These are phyloP conservation scores for Fusarium protoensiforme DNA, from an alignment of 2,329 filamentous ascomycete genomes.

Conservation along the genomic window DNA sequence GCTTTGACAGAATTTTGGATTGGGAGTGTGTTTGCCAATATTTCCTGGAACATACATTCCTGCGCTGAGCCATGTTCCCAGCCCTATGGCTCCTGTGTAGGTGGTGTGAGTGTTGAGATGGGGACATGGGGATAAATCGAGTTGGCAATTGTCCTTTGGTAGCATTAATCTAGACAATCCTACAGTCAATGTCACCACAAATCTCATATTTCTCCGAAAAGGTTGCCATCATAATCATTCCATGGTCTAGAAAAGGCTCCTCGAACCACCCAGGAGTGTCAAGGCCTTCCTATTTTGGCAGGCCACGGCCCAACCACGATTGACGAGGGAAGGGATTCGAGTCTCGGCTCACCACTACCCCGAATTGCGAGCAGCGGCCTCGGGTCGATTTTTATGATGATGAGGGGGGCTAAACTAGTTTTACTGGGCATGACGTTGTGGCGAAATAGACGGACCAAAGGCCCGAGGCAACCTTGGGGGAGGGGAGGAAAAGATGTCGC, in stretches of 20 bases:
- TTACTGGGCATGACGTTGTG: background rate
- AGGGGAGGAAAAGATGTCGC: slow-evolving; percentile 12
- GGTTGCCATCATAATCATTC: background rate
- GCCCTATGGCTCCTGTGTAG: background rate
- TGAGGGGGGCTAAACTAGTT: background rate
- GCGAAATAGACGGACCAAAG: slow-evolving; percentile 23
- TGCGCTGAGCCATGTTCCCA: background rate
- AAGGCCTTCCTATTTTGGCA: background rate
- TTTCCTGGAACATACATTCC: background rate
- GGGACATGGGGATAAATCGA: background rate
- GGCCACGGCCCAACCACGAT: background rate
- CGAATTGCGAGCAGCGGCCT: background rate
- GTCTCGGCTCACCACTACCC: background rate
- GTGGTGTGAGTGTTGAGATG: background rate
- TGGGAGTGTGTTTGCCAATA: background rate
- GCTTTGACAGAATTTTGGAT: background rate
- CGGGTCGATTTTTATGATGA: background rate
- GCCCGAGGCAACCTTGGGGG: slow-evolving; percentile 17
- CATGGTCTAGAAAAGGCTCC: background rate
- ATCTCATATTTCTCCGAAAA: background rate
- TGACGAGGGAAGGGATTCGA: background rate
- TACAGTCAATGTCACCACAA: background rate
- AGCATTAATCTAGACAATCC: background rate
- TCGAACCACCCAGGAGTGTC: background rate
- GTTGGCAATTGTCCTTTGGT: background rate